Base-by-base conservation (phyloP, 257 asterid genomes). In the Nicotiana noctiflora region DNA sequence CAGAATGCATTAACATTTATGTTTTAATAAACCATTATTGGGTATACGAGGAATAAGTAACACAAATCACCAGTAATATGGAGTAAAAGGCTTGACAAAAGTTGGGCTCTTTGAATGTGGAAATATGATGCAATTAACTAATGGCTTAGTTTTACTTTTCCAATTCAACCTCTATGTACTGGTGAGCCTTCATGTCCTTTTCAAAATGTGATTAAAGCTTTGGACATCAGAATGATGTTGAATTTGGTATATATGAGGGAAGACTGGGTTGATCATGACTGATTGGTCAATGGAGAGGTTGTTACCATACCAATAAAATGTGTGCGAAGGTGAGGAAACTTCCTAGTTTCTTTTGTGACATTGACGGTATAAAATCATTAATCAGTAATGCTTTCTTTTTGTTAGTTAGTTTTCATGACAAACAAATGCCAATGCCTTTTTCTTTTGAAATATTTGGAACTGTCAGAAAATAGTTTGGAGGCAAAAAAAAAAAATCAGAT, bases 111-210 rank as follows among this genome's bases (percentile, higher is more conserved):
- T 31, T 72, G 14, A 51, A 13, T 0, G 51, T n/a, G 77, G 57
- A 44, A 72, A 72, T 21, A 37, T 72, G 60, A 72, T 72, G 40
- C 60, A 72, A 72, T 46, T 55, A 46, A 72, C 78, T 64, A 13
- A 27, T 62, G 15, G 13, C 31, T 4, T 62, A 25, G 40, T 64
- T 64, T 15, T 19, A 6, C 13, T 64, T 64, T 64, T 29, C 23
- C 17, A 15, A 64, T 64, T 64, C 46, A 64, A 62, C 70, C 70
- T 62, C 19, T 29, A 27, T 2, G 49, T 5, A 31, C 6, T 31
- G 74, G 23, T 2, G 72, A 31, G 13, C 8, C 6, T 15, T 64
- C 40, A 64, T 14, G 46, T 21, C 1, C 14, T 29, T 46, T 46
- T 51, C 2, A 68, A 40, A 70, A 19, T 56, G 0, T 12, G 9